Evolutionary conservation across 805 yeast species (phyloP).

Genomic region (Wickerhamomyces alni): DNA sequence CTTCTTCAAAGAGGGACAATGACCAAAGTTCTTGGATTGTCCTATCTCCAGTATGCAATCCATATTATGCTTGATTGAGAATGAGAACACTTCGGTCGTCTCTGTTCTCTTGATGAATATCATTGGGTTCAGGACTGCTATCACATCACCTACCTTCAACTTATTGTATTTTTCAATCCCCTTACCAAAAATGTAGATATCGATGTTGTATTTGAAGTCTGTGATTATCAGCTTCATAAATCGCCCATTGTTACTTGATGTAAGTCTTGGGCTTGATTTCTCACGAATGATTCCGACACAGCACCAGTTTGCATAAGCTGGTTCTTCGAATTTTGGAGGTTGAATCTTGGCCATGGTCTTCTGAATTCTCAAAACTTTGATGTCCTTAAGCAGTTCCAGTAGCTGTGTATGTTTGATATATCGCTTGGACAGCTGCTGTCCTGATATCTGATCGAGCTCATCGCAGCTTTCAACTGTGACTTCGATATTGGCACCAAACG

Average conservation of each 20-base stretch:
- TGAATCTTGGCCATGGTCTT: constrained; percentile 57
- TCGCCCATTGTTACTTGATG: constrained; percentile 40
- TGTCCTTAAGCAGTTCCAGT: constrained; percentile 34
- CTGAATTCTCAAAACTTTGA: constrained; percentile 50
- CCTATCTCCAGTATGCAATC: constrained; percentile 71
- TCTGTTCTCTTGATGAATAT: constrained; percentile 32
- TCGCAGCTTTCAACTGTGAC: constrained; percentile 28
- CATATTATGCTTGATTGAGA: constrained; percentile 40
- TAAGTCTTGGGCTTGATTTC: constrained; percentile 48
- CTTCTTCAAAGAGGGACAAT: constrained; percentile 44
- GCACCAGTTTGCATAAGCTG: constrained; percentile 73
- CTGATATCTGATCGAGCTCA: constrained; percentile 43
- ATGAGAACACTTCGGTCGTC: constrained; percentile 1
- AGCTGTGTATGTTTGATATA: constrained; percentile 37
- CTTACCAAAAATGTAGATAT: constrained; percentile 56
- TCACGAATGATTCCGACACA: constrained; percentile 60
- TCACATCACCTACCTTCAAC: constrained; percentile 63
- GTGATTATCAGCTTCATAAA: constrained; percentile 61
- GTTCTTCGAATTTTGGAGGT: constrained; percentile 67
- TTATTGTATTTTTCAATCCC: constrained; percentile 73
- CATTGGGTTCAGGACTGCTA: constrained; percentile 71
- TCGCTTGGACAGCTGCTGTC: constrained; percentile 36
- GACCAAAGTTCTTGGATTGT: constrained; percentile 56
- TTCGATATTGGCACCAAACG: constrained; percentile 28
- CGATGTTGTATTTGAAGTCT: constrained; percentile 56